Percentiles rank a stretch among this genome's conserved stretches.
phyloP scores from a whole-genome alignment of 768 basidiomycete species.

The Punctularia strigosozonata region DNA sequence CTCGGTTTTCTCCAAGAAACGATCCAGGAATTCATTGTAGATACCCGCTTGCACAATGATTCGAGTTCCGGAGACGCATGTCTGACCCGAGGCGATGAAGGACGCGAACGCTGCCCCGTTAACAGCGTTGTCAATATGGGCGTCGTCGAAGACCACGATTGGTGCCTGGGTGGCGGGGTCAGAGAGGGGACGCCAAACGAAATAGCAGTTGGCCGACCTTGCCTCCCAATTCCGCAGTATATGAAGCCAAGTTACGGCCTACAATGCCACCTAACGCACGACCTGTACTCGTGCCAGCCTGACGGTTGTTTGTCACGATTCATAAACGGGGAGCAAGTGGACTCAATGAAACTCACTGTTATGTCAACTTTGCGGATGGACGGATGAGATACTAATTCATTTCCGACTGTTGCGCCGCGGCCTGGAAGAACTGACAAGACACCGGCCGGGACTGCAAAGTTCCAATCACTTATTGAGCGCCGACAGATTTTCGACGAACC shows the following conservation, averaged over 20 bases:
- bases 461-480: not conserved
- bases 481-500: not conserved
- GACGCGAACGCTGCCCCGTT: conserved; percentile 79
- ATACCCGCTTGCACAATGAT: conserved; percentile 60
- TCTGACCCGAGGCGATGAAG: conserved; percentile 83
- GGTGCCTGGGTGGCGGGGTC: conserved; percentile 42
- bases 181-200: conserved; percentile 2
- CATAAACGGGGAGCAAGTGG: not conserved
- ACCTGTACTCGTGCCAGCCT: conserved; percentile 76
- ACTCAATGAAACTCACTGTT: conserved; percentile 39
- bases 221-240: conserved; percentile 79
- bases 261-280: conserved; percentile 62
- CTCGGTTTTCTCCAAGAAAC: conserved; percentile 49
- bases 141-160: conserved; percentile 69
- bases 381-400: conserved; percentile 51
- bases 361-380: conserved; percentile 73
- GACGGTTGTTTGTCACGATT: not conserved
- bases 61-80: conserved; percentile 87
- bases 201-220: conserved; percentile 35
- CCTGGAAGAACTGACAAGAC: conserved; percentile 70
- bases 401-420: conserved; percentile 52
- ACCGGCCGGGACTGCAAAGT: conserved; percentile 53
- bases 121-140: conserved; percentile 60
- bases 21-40: conserved; percentile 54
- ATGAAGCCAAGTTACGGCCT: conserved; percentile 61